A percentile compares a stretch with the other conserved stretches of the same genome.
phyloP scores from a whole-genome alignment of 768 basidiomycete species.

The Agrocybe pediades region DNA sequence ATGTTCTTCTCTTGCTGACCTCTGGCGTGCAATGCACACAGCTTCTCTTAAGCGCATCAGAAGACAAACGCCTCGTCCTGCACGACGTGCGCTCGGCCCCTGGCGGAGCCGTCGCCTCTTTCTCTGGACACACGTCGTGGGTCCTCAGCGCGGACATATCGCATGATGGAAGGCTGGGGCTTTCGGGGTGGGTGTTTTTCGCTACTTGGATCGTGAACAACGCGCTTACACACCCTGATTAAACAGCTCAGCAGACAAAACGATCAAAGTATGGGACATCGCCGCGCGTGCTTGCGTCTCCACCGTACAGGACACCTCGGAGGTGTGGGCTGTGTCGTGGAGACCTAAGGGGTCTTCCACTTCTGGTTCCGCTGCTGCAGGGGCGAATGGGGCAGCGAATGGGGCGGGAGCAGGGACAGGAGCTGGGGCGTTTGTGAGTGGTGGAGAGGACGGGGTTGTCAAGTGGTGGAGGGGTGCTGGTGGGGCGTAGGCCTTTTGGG shows the following conservation, averaged over 20 bases:
- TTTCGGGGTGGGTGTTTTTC: constrained; percentile 67
- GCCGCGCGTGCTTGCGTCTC: constrained; percentile 72
- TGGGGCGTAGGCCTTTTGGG: constrained; percentile 21
- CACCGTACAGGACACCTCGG: constrained; percentile 75
- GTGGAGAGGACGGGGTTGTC: constrained; percentile 74
- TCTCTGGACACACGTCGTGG: constrained; percentile 92
- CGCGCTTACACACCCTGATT: too few species aligned
- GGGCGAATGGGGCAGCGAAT: too few species aligned
- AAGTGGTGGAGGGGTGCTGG: constrained; percentile 82
- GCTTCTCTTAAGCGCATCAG: constrained; percentile 88
- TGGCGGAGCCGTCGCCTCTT: constrained; percentile 81
- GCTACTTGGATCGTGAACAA: constrained; percentile 2
- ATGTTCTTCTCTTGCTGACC: constrained; percentile 4
- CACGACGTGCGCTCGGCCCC: constrained; percentile 85
- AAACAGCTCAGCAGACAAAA: constrained; percentile 83
- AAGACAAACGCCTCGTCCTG: constrained; percentile 88
- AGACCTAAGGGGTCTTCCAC: too few species aligned
- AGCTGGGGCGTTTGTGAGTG: constrained; percentile 75
- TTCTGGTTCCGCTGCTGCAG: constrained; percentile 51
- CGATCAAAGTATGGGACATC: constrained; percentile 87
- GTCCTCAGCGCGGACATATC: constrained; percentile 83
- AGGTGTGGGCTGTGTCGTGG: constrained; percentile 88
- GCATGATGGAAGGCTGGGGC: constrained; percentile 75
- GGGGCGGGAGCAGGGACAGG: too few species aligned
- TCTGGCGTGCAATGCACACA: too few species aligned